Conservation (phyloP, 2,329 filamentous ascomycete species). For the Pezicula neosporulosa region DNA sequence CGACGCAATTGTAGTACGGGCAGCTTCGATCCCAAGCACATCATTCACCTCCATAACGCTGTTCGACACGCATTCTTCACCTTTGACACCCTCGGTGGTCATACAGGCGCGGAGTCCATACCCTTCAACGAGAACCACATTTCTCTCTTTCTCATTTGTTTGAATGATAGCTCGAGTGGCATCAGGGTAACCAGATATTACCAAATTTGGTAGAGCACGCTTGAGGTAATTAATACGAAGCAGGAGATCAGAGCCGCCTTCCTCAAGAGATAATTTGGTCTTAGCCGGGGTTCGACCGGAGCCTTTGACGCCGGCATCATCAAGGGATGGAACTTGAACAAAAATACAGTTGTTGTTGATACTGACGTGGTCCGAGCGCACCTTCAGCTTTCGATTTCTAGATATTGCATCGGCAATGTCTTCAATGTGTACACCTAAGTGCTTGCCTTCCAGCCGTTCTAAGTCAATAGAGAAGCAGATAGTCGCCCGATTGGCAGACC, state of each 20-base stretch:
- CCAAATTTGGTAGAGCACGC: constrained; percentile 74
- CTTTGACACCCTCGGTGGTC: constrained; percentile 88
- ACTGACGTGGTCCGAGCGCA: constrained; percentile 62
- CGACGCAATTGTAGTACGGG: constrained; percentile 79
- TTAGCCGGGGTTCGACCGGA: constrained; percentile 18
- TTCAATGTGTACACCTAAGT: constrained; percentile 70
- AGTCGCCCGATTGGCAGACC: constrained; percentile 72
- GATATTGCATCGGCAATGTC: constrained; percentile 78
- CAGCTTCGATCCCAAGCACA: constrained; percentile 92
- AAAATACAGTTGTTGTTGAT: constrained; percentile 64
- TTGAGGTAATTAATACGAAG: constrained; percentile 83
- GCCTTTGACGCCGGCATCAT: constrained; percentile 46
- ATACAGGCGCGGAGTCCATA: constrained; percentile 89
- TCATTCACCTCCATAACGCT: constrained; percentile 85
- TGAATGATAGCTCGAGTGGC: constrained; percentile 86
- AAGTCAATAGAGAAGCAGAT: constrained; percentile 81
- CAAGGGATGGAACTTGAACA: constrained; percentile 55
- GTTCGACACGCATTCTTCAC: constrained; percentile 72
- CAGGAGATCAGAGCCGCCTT: constrained; percentile 61
- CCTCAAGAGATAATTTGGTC: constrained; percentile 31
- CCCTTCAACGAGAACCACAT: constrained; percentile 84
- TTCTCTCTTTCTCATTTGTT: constrained; percentile 64
- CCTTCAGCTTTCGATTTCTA: constrained; percentile 79
- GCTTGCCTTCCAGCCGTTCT: constrained; percentile 73
- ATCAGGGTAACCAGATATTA: constrained; percentile 86